phyloP scores from a whole-genome alignment of 805 yeast species.

The Huiozyma naganishii region DNA sequence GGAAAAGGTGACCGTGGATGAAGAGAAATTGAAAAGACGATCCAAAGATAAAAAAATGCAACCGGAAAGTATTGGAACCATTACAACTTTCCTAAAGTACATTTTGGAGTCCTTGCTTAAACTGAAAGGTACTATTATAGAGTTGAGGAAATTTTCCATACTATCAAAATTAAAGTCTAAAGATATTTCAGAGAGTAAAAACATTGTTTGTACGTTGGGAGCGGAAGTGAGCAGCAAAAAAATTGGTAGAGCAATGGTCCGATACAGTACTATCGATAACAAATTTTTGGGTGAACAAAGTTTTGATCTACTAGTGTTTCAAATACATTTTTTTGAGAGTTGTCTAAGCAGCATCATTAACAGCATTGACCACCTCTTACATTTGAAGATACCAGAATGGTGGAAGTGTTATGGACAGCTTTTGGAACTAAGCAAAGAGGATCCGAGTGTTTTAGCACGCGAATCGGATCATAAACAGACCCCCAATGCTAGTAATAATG shows the following conservation, averaged over 20 bases:
- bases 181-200: conserved; percentile 11
- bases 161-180: conserved; percentile 13
- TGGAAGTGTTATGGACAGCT: conserved; percentile 36
- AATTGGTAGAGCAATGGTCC: not conserved
- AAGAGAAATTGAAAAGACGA: no score
- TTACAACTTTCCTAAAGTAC: conserved; percentile 19
- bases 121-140: conserved; percentile 5
- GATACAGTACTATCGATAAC: not conserved
- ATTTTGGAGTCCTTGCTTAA: conserved; percentile 14
- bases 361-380: conserved; percentile 26
- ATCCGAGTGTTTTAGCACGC: no score
- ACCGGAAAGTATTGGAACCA: conserved; percentile 21
- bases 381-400: conserved; percentile 33
- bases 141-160: conserved; percentile 13
- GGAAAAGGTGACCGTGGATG: conserved; percentile 1
- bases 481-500: no score
- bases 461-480: no score
- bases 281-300: not conserved
- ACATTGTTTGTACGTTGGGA: conserved; percentile 1
- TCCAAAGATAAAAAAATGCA: conserved; percentile 7
- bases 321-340: conserved; percentile 9
- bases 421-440: conserved; percentile 22
- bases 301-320: not conserved
- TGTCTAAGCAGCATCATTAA: conserved; percentile 18
- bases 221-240: not conserved